Evolutionary conservation across 2,329 filamentous ascomycete species (phyloP).

Genomic region (Drechslerella stenobrocha): DNA sequence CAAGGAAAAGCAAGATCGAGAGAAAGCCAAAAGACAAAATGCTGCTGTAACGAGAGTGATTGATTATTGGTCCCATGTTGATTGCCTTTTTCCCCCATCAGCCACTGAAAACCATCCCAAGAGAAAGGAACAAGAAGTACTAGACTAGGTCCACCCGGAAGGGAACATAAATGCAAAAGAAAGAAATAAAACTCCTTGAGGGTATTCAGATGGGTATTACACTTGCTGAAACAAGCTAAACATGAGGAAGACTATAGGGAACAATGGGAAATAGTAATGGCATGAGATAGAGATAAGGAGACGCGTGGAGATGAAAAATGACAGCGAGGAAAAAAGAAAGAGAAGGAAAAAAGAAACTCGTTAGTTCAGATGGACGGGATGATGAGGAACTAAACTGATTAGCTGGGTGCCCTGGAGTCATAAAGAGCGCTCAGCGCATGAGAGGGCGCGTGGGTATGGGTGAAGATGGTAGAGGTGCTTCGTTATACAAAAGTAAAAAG

Average conservation of each 20-base stretch:
- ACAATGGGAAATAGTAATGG: slow-evolving; percentile 1
- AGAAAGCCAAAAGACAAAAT: slow-evolving; percentile 15
- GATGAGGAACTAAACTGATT: slow-evolving; percentile 26
- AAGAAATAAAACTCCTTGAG: slow-evolving; percentile 39
- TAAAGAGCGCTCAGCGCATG: slow-evolving; percentile 46
- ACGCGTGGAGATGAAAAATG: slow-evolving; percentile 24
- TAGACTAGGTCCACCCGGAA: slow-evolving; percentile 4
- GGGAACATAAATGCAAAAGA: slow-evolving; percentile 15
- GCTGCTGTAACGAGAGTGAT: slow-evolving; percentile 39
- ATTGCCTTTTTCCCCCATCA: slow-evolving; percentile 17
- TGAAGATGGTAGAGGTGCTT: slow-evolving; percentile 3
- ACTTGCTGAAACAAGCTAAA: slow-evolving; percentile 31
- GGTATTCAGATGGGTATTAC: slow-evolving; percentile 49
- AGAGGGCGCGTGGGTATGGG: slow-evolving; percentile 8
- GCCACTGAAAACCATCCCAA: neutral
- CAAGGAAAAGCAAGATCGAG: slow-evolving; percentile 5
- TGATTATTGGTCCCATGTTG: slow-evolving; percentile 33
- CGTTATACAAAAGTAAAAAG: slow-evolving; percentile 42
- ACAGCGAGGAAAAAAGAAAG: no score
- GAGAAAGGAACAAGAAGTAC: slow-evolving; percentile 4
- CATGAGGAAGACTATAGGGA: slow-evolving; percentile 16
- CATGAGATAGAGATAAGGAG: slow-evolving; percentile 28
- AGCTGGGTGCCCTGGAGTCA: slow-evolving; percentile 43
- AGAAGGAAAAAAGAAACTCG: slow-evolving; percentile 36
- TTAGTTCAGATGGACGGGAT: slow-evolving; percentile 21